Conservation (phyloP, 2,329 filamentous ascomycete genomes). For the Pseudocercospora vitis region DNA sequence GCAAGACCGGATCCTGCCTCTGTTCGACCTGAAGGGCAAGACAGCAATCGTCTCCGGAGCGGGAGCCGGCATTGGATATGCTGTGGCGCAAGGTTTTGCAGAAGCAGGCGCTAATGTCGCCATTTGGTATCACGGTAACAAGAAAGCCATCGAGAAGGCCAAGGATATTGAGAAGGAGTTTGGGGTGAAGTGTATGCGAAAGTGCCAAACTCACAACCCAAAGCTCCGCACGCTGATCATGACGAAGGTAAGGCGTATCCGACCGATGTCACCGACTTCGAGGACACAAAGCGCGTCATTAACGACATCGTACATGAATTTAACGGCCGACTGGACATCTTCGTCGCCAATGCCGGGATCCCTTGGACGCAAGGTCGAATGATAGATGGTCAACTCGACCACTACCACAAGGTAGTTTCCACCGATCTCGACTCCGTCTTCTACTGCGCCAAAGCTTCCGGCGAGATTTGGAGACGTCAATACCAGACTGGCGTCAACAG, state of each 20-base stretch:
- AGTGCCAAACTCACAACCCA: slow-evolving; percentile 42
- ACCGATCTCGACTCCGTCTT: slow-evolving; percentile 63
- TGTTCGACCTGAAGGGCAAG: slow-evolving; percentile 39
- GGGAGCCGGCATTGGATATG: slow-evolving; percentile 39
- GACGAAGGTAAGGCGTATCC: slow-evolving; percentile 66
- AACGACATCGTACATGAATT: slow-evolving; percentile 66
- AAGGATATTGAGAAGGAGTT: slow-evolving; percentile 37
- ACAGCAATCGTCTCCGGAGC: slow-evolving; percentile 41
- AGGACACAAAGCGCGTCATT: slow-evolving; percentile 57
- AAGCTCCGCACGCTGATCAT: slow-evolving; percentile 41
- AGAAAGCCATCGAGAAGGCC: slow-evolving; percentile 36
- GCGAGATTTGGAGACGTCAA: slow-evolving; percentile 68
- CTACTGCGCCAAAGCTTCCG: slow-evolving; percentile 55
- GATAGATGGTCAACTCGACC: slow-evolving; percentile 63
- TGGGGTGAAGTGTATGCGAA: slow-evolving; percentile 35
- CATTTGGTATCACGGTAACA: slow-evolving; percentile 46
- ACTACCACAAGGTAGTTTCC: slow-evolving; percentile 66
- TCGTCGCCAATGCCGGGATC: slow-evolving; percentile 77
- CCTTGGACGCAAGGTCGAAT: slow-evolving; percentile 68
- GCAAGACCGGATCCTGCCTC: slow-evolving; percentile 27
- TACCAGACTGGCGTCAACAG: slow-evolving; percentile 64
- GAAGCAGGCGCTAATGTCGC: slow-evolving; percentile 48
- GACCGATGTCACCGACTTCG: slow-evolving; percentile 58
- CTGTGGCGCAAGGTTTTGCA: slow-evolving; percentile 37
- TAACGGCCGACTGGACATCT: slow-evolving; percentile 66